Evolutionary conservation across 768 basidiomycete genomes (phyloP).

Genomic region (Russula sp.): DNA sequence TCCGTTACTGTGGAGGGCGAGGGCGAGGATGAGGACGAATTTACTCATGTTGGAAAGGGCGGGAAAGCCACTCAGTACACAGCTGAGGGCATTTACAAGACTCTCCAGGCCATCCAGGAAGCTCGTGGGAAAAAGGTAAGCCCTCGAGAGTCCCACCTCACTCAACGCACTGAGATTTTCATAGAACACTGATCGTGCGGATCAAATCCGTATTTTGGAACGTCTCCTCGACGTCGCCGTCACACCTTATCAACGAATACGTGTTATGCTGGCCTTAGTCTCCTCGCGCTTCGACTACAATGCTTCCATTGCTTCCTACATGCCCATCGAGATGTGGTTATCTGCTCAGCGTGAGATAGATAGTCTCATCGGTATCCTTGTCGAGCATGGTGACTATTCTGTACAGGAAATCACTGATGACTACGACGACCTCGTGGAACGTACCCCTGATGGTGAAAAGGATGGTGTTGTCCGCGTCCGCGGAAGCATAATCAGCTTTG

Average conservation of each 20-base stretch:
- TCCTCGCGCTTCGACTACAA: constrained; percentile 98
- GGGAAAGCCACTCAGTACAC: constrained; percentile 82
- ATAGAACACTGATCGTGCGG: constrained; percentile 93
- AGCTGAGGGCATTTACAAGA: constrained; percentile 86
- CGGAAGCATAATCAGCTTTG: constrained; percentile 93
- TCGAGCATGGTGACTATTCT: constrained; percentile 67
- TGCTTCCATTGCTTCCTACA: constrained; percentile 76
- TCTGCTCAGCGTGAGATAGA: constrained; percentile 86
- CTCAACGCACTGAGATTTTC: not conserved
- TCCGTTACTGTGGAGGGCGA: constrained; percentile 41
- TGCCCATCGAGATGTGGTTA: constrained; percentile 91
- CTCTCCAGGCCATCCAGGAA: constrained; percentile 85
- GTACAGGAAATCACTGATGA: constrained; percentile 86
- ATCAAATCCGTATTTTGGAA: constrained; percentile 90
- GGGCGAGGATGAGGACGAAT: constrained; percentile 46
- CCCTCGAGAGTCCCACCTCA: constrained; percentile 1
- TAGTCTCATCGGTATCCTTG: constrained; percentile 76
- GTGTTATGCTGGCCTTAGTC: constrained; percentile 89
- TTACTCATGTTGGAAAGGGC: constrained; percentile 88
- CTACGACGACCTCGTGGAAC: constrained; percentile 87
- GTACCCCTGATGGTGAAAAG: constrained; percentile 67
- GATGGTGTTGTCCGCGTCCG: constrained; percentile 81
- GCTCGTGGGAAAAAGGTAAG: constrained; percentile 93
- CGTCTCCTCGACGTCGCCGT: constrained; percentile 80
- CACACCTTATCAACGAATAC: constrained; percentile 89